These are phyloP conservation scores for Pezicula radicicola DNA, from an alignment of 2,329 filamentous ascomycete genomes.

Conservation along the genomic window DNA sequence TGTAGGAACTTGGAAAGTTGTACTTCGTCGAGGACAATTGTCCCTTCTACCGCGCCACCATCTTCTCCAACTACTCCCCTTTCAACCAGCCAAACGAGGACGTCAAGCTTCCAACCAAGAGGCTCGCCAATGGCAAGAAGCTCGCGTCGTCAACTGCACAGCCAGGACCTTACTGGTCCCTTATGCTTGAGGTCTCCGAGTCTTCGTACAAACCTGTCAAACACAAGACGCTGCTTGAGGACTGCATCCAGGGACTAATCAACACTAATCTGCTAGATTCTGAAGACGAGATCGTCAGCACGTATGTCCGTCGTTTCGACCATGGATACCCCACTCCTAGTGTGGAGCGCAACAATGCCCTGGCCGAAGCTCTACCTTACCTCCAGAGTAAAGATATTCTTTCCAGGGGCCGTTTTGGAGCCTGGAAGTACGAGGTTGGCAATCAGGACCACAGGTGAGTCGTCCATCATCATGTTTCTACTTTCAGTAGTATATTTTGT, in stretches of 20 bases:
- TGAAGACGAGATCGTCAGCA: constrained; percentile 92
- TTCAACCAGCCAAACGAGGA: constrained; percentile 89
- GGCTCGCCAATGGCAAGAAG: constrained; percentile 83
- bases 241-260: constrained; percentile 93
- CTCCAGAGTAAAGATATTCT: constrained; percentile 89
- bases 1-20: constrained; percentile 36
- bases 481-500: too few relatives aligned
- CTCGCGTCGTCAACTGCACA: constrained; percentile 68
- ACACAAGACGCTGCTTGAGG: constrained; percentile 76
- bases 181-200: constrained; percentile 98
- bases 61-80: constrained; percentile 99
- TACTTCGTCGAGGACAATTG: constrained; percentile 99
- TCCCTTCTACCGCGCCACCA: constrained; percentile 98
- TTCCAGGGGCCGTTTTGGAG: constrained; percentile 94
- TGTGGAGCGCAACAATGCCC: constrained; percentile 90
- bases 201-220: constrained; percentile 94
- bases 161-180: constrained; percentile 97
- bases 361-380: constrained; percentile 89
- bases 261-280: constrained; percentile 96
- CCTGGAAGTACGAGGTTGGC: constrained; percentile 93
- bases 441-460: constrained; percentile 58
- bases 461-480: too few relatives aligned
- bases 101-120: constrained; percentile 81
- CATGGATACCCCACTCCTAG: constrained; percentile 97
- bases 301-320: constrained; percentile 96